Evolutionary conservation across 495 filamentous ascomycete genomes (phyloP), one percentile per base, ranked within the genome.

Genomic region (Podospora conica): DNA sequence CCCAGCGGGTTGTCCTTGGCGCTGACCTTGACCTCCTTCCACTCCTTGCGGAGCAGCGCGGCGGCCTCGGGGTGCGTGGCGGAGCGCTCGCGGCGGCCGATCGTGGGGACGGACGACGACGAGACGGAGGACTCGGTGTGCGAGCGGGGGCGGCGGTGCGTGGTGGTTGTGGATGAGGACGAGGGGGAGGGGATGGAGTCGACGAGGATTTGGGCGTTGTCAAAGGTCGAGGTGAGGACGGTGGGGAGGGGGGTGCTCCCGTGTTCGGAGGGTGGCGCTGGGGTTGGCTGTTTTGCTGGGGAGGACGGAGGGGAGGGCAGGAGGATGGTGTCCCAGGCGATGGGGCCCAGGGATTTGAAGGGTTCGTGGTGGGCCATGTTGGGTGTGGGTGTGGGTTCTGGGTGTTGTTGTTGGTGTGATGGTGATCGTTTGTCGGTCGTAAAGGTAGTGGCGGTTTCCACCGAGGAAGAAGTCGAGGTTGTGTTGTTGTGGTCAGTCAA

Each of bases 21-120:
- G 0, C 76, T 82, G 60, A 93, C 70, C 74, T 92, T 96, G 68
- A 92, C 76, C 10, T 91, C 89, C 70, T 95, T 96, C 94, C 94
- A 98, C 81, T 91, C 84, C 62, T 90, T 88, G 60, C 87, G 88
- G 9, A 96, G 73, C n/a, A 74, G 64, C 9, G 57, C 54, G 9
- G 72, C 64, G 3, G 55, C 60, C 3, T 75, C 70, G 21, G 74
- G 58, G 21, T 61, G 62, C 28, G 58, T 58, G 8, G 58, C 21
- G 59, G 18, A 21, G n/a, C 53, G 29, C 53, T 48, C 10, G 62
- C 15, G 9, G 61, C 40, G 10, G 62, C 15, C 15, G 25, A n/a
- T n/a, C n/a, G 20, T 21, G 55, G 28, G 21, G 53, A 24, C 33
- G 28, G 67, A 28, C 15, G 60, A 24, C 0, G 65, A 60, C 28